These are phyloP conservation scores for Arabidopsis suecica DNA, from an alignment of 345 rosid genomes.

Conservation along the genomic window DNA sequence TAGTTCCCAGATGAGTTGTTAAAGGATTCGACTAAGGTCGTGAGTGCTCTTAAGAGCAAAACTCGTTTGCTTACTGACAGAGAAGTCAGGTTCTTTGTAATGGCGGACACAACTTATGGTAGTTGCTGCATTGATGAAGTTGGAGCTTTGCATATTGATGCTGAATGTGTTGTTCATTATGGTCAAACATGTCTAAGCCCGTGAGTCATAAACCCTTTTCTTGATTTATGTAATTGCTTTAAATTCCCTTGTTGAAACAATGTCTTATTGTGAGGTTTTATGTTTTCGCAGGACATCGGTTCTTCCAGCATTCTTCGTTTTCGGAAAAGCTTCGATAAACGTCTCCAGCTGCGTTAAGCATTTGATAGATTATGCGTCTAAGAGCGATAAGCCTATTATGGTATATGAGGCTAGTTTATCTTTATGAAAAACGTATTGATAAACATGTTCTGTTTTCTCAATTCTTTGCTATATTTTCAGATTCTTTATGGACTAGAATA, in stretches of 20 bases:
- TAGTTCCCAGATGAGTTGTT: slow-evolving; percentile 91
- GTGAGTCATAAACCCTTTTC: slow-evolving; percentile 51
- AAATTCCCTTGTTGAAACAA: neutral
- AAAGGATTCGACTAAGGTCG: slow-evolving; percentile 69
- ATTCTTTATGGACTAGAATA: slow-evolving; percentile 91
- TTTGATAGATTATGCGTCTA: neutral
- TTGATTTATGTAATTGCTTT: slow-evolving; percentile 2
- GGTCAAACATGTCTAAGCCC: slow-evolving; percentile 97
- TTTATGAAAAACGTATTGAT: neutral
- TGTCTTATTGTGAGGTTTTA: neutral
- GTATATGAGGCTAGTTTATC: slow-evolving; percentile 47
- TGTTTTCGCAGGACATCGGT: slow-evolving; percentile 67
- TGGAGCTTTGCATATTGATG: slow-evolving; percentile 75
- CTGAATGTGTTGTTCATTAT: slow-evolving; percentile 86
- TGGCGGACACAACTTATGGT: slow-evolving; percentile 94
- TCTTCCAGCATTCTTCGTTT: slow-evolving; percentile 70
- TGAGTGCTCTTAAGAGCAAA: slow-evolving; percentile 51
- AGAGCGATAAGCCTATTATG: slow-evolving; percentile 41
- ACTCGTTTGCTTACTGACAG: slow-evolving; percentile 49
- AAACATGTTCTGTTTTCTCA: neutral
- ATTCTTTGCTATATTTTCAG: slow-evolving; percentile 49
- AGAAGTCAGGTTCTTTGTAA: slow-evolving; percentile 67
- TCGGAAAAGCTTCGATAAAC: slow-evolving; percentile 15
- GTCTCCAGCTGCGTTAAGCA: slow-evolving; percentile 35
- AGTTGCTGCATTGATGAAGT: slow-evolving; percentile 96